A percentile compares a stretch with the other conserved stretches of the same genome.
phyloP scores from a whole-genome alignment of 768 basidiomycete genomes.

The Baorangia bicolor region DNA sequence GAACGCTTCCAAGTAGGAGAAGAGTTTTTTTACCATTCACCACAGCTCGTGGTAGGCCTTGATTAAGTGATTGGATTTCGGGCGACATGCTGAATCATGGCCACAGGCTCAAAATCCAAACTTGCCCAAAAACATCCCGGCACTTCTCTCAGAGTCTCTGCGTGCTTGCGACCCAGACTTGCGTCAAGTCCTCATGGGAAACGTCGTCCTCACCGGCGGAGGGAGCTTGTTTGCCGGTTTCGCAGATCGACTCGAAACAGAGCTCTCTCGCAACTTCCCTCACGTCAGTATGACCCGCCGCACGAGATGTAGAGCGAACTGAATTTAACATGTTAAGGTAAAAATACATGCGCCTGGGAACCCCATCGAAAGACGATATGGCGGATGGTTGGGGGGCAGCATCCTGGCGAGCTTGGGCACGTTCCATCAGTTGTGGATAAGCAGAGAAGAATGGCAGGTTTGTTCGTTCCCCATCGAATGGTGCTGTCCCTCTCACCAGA shows the following conservation, averaged over 20 bases:
- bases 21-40: slow-evolving; percentile 79
- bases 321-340: slow-evolving; percentile 48
- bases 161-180: slow-evolving; percentile 89
- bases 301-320: slow-evolving; percentile 1
- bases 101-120: slow-evolving; percentile 54
- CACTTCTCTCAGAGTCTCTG: slow-evolving; percentile 75
- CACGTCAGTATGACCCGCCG: slow-evolving; percentile 54
- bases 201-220: slow-evolving; percentile 95
- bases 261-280: slow-evolving; percentile 71
- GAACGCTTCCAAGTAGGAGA: slow-evolving; percentile 87
- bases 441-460: slow-evolving; percentile 90
- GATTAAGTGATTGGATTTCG: neutral
- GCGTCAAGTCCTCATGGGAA: slow-evolving; percentile 84
- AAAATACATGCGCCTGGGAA: slow-evolving; percentile 94
- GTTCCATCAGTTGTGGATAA: slow-evolving; percentile 97
- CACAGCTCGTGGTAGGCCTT: slow-evolving; percentile 47
- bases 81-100: slow-evolving; percentile 6
- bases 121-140: slow-evolving; percentile 72
- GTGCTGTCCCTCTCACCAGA: slow-evolving; percentile 1
- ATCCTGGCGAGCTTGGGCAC: slow-evolving; percentile 94
- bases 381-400: slow-evolving; percentile 94
- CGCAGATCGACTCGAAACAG: slow-evolving; percentile 75
- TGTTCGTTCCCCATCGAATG: slow-evolving; percentile 22
- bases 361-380: slow-evolving; percentile 84
- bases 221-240: slow-evolving; percentile 86